A percentile compares a stretch with the other conserved stretches of the same genome.
Evolutionary conservation across 495 filamentous ascomycete genomes (phyloP).

Genomic region (Penicillium atrosanguineum): DNA sequence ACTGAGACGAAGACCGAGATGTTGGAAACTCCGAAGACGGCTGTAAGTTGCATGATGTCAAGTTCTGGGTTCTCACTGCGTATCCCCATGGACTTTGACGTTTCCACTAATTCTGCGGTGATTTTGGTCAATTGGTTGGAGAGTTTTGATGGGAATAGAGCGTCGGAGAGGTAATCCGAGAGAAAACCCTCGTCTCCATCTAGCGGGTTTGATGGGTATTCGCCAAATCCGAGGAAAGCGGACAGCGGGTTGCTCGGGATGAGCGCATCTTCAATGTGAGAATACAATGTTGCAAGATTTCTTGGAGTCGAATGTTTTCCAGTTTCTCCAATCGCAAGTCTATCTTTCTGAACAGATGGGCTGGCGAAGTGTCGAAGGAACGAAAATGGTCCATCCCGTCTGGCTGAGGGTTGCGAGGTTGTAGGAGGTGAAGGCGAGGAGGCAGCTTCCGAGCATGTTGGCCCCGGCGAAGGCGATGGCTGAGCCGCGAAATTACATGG

Average conservation of each 20-base stretch:
- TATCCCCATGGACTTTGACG: conserved; percentile 30
- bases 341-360: conserved; percentile 30
- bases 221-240: conserved; percentile 12
- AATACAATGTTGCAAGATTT: conserved; percentile 32
- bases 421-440: conserved; percentile 49
- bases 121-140: conserved; percentile 31
- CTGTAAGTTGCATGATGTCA: conserved; percentile 22
- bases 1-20: conserved; percentile 35
- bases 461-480: neutral
- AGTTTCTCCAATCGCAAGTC: conserved; percentile 37
- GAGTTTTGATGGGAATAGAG: conserved; percentile 26
- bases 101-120: conserved; percentile 31
- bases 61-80: conserved; percentile 5
- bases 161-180: conserved; percentile 17
- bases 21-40: conserved; percentile 32
- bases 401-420: conserved; percentile 52
- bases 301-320: conserved; percentile 32
- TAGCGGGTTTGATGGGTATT: conserved; percentile 14
- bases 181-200: conserved; percentile 18
- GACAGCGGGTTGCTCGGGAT: conserved; percentile 20
- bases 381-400: conserved; percentile 21
- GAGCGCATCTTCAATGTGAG: conserved; percentile 33
- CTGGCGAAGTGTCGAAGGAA: conserved; percentile 36
- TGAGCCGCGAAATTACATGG: conserved; percentile 23
- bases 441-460: conserved; percentile 4